These are phyloP conservation scores for Kalmusia sp. DNA, from an alignment of 2,329 filamentous ascomycete genomes.

Conservation along the genomic window DNA sequence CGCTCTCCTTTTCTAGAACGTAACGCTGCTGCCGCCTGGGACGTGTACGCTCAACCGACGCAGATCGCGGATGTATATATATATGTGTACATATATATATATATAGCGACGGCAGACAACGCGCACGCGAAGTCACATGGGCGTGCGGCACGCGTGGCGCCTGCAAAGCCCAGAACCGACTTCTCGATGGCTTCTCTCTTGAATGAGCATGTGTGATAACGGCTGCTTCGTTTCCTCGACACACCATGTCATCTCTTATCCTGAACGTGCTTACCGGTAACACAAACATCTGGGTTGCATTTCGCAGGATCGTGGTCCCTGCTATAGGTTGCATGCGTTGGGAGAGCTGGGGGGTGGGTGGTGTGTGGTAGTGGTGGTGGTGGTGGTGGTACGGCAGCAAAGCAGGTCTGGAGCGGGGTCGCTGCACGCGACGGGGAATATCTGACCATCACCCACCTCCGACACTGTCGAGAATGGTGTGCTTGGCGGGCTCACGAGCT, in stretches of 20 bases:
- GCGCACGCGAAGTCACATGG: constrained; percentile 14
- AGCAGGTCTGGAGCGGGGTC: constrained; percentile 16
- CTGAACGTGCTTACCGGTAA: neutral
- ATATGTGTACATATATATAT: no score
- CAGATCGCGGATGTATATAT: neutral
- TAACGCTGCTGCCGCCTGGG: neutral
- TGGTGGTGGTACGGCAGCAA: constrained; percentile 2
- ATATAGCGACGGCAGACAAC: neutral
- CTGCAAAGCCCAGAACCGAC: neutral
- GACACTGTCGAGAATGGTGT: neutral
- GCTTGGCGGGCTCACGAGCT: no score
- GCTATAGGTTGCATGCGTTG: constrained; percentile 10
- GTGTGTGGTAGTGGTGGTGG: neutral
- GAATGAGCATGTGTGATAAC: neutral
- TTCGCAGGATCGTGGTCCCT: constrained; percentile 1
- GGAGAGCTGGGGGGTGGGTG: no score
- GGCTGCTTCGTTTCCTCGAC: neutral
- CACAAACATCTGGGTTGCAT: neutral
- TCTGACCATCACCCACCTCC: neutral
- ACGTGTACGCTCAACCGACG: neutral
- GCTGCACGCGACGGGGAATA: constrained; percentile 11
- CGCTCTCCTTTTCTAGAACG: constrained; percentile 1
- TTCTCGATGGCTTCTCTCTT: neutral
- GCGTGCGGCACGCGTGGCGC: neutral
- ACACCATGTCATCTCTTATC: neutral